Conservation (phyloP, 805 yeast genomes). For the Ogataea nitratoaversa region DNA sequence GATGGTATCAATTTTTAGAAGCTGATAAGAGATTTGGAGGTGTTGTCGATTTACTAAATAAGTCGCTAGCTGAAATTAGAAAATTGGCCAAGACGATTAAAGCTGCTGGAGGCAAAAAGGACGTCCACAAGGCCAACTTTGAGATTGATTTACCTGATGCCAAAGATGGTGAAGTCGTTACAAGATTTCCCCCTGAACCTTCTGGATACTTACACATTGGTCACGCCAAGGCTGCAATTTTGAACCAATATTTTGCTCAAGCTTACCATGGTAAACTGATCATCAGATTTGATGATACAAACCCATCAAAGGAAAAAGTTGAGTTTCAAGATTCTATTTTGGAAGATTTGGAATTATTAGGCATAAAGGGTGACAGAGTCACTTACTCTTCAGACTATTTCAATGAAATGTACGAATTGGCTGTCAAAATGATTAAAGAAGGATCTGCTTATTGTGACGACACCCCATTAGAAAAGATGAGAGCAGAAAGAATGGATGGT, state of each 20-base stretch:
- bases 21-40: conserved; percentile 64
- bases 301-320: conserved; percentile 92
- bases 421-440: conserved; percentile 82
- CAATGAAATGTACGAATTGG: conserved; percentile 82
- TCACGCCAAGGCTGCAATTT: conserved; percentile 96
- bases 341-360: conserved; percentile 86
- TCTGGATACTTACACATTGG: conserved; percentile 99
- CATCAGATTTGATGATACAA: conserved; percentile 96
- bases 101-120: conserved; percentile 62
- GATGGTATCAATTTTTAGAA: conserved; percentile 87
- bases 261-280: conserved; percentile 94
- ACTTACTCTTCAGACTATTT: conserved; percentile 95
- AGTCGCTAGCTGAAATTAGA: conserved; percentile 68
- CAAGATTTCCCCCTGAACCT: conserved; percentile 99
- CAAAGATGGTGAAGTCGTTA: conserved; percentile 89
- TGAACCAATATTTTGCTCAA: conserved; percentile 95
- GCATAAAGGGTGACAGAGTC: conserved; percentile 85
- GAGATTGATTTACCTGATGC: conserved; percentile 93
- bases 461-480: conserved; percentile 90
- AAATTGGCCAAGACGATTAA: conserved; percentile 52
- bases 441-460: conserved; percentile 98
- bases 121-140: conserved; percentile 88
- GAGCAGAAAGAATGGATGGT: conserved; percentile 99
- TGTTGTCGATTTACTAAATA: conserved; percentile 60
- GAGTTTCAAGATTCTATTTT: conserved; percentile 93